These are phyloP conservation scores for Sporothrix euskadiensis DNA, from an alignment of 2,329 filamentous ascomycete genomes.

Conservation along the genomic window DNA sequence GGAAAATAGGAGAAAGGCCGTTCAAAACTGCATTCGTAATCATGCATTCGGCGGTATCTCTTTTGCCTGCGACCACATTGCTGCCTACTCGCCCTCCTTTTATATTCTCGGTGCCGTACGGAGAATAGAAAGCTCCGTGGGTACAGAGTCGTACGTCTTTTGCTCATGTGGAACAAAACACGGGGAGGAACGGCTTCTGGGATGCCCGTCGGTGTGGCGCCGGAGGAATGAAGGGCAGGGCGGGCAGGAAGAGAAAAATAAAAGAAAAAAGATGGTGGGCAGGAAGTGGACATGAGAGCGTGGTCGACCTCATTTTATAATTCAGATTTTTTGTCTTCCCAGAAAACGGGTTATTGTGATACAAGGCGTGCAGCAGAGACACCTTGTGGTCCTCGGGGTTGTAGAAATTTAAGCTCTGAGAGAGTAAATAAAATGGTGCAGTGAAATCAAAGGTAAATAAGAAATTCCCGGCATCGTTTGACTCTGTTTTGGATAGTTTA, in stretches of 20 bases:
- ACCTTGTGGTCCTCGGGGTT: not conserved
- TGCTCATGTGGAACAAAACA: not conserved
- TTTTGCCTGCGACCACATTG: not conserved
- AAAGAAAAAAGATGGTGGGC: not conserved
- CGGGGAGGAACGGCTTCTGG: not conserved
- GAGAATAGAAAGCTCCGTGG: not conserved
- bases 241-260: not conserved
- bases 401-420: not conserved
- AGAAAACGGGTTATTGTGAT: constrained; percentile 20
- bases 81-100: not conserved
- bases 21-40: not conserved
- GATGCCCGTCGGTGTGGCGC: constrained; percentile 23
- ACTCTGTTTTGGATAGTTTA: not conserved
- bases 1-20: not conserved
- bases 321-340: not conserved
- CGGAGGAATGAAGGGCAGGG: not conserved
- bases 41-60: not conserved
- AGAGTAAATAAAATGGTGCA: not conserved
- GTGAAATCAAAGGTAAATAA: not conserved
- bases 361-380: constrained; percentile 13
- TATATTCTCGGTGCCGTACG: constrained; percentile 9
- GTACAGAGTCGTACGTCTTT: not conserved
- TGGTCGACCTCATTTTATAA: not conserved
- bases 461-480: not conserved
- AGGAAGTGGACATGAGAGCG: not conserved